Base-by-base conservation (phyloP, 768 basidiomycete species). In the Nevesoporus exiguus region DNA sequence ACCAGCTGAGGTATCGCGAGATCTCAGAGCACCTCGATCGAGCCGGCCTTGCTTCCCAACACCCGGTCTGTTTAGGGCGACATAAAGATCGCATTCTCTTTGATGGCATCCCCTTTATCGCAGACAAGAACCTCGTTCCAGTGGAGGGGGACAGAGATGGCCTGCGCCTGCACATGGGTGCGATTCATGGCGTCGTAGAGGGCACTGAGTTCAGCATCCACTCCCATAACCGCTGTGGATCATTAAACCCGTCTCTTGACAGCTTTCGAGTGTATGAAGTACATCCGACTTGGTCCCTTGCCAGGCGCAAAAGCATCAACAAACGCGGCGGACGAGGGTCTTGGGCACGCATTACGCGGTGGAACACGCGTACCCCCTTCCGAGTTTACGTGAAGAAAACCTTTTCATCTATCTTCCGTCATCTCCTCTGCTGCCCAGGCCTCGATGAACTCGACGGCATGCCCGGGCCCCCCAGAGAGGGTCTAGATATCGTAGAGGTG, bases 151-250 rank as follows among this genome's bases (percentile, higher is more conserved):
- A 76, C 44, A 68, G 70, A 30, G 71, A 74, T 21, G 62, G 66
- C 37, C 59, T 85, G 42, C 78, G 78, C 55, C 67, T 88, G 30
- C 78, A 78, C 31, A 77, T 80, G 34, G 86, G 86, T 13, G 75
- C 78, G 1, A 77, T 82, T 5, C 84, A 86, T 55, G 86, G 86
- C 2, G 72, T 88, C 19, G 75, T 78, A n/a, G 77, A 79, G 55
- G 86, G 84, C 44, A 83, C 78, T 9, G 81, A 85, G 57, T 76
- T 88, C 55, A 78, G 76, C 37, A 43, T 88, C 21, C 84, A 87
- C 63, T 70, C 75, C 21, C 84, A 87, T 65, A 86, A 87, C 65
- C 75, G 75, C 56, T 71, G 71, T n/a, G 79, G 78, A 21, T 85
- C 85, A 7, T 68, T 72, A 45, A 88, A 87, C 57, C 79, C 80